Percentiles rank a stretch among this genome's conserved stretches.
These are phyloP conservation scores for Podospora sp. DNA, from an alignment of 495 filamentous ascomycete genomes.

Conservation along the genomic window DNA sequence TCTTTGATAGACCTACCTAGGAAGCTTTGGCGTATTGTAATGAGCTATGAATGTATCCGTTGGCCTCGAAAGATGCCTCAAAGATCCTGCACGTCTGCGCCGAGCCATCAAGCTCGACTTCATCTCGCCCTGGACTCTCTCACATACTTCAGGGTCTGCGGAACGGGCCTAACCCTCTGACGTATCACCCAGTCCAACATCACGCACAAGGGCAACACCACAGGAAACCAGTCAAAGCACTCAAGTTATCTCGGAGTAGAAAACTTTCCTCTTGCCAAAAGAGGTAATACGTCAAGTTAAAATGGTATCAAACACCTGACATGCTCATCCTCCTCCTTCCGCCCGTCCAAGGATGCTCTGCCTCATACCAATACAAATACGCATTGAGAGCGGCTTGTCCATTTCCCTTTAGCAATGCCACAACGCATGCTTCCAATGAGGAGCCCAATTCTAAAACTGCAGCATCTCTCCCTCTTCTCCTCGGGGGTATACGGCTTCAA, in stretches of 20 bases:
- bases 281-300: not conserved
- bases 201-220: not conserved
- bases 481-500: not conserved
- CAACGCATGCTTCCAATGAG: not conserved
- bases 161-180: no score
- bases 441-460: not conserved
- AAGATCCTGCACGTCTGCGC: no score
- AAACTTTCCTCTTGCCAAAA: not conserved
- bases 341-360: not conserved
- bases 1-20: no score
- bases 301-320: constrained; percentile 7
- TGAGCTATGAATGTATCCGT: not conserved
- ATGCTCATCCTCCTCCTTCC: not conserved
- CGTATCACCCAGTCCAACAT: not conserved
- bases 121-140: no score
- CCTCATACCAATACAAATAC: not conserved
- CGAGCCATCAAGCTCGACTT: no score
- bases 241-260: not conserved
- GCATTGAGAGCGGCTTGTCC: not conserved
- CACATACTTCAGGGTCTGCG: no score
- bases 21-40: not conserved
- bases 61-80: no score
- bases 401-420: not conserved
- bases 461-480: not conserved
- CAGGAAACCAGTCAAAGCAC: not conserved